Percentiles rank a stretch among this genome's conserved stretches.
Evolutionary conservation across 2,329 filamentous ascomycete species (phyloP).

Genomic region (Colletotrichum liriopes): DNA sequence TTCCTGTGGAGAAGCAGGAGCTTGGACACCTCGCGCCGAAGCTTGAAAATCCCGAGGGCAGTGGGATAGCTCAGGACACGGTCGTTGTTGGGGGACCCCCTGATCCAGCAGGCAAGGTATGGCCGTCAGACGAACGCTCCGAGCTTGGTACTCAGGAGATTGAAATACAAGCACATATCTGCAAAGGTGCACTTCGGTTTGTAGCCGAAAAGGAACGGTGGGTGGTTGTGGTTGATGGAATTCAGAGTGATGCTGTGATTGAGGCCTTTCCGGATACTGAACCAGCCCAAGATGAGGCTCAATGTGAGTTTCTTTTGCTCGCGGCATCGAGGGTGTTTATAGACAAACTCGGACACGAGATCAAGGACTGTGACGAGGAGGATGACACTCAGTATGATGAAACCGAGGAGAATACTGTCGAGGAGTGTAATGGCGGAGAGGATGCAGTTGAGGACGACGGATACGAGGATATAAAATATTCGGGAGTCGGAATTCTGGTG

Average conservation of each 20-base stretch:
- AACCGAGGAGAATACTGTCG: no score
- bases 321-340: not conserved
- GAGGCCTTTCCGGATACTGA: not conserved
- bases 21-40: not conserved
- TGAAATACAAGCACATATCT: no score
- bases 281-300: not conserved
- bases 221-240: not conserved
- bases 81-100: no score
- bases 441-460: not conserved
- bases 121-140: no score
- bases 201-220: not conserved
- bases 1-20: not conserved
- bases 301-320: not conserved
- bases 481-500: not conserved
- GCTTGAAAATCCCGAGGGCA: no score
- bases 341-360: not conserved
- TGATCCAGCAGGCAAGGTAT: no score
- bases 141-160: no score
- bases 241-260: not conserved
- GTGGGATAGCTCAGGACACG: no score
- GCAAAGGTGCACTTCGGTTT: not conserved
- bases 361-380: no score
- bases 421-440: no score
- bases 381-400: no score
- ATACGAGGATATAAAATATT: not conserved